phyloP scores from a whole-genome alignment of 176 grass and related monocot genomes.

The Areca catechu region DNA sequence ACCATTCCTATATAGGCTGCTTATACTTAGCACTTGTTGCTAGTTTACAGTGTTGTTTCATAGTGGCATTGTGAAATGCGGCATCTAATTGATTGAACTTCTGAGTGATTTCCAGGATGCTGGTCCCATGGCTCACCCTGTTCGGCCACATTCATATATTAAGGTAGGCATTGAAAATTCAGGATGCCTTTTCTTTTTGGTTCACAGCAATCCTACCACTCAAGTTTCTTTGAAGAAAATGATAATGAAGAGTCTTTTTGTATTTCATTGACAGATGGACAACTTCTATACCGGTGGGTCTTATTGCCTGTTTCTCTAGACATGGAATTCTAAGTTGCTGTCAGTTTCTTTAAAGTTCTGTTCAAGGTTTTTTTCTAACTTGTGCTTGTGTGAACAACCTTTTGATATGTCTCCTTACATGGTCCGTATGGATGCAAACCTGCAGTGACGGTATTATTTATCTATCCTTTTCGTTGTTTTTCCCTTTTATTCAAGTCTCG shows the following conservation, averaged over 20 bases:
- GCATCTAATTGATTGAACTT: not conserved
- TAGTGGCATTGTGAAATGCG: too few species aligned
- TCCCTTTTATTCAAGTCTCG: conserved; percentile 12
- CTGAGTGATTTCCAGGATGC: conserved; percentile 68
- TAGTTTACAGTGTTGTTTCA: too few species aligned
- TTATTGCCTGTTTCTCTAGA: conserved; percentile 9
- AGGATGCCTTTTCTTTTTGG: too few species aligned
- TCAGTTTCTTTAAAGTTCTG: not conserved
- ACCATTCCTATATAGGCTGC: too few species aligned
- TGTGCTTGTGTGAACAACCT: conserved; percentile 5
- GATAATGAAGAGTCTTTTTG: conserved; percentile 7
- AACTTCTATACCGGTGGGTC: conserved; percentile 88
- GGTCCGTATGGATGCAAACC: conserved; percentile 8
- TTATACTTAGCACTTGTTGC: too few species aligned
- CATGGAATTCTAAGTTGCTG: not conserved
- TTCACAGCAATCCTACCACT: too few species aligned
- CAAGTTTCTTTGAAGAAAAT: too few species aligned
- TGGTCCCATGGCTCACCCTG: conserved; percentile 95
- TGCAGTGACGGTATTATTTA: conserved; percentile 61
- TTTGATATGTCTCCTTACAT: conserved; percentile 24
- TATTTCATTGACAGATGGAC: conserved; percentile 84
- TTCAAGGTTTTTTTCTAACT: not conserved
- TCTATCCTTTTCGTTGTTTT: conserved; percentile 13
- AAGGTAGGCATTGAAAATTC: conserved; percentile 48
- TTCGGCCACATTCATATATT: conserved; percentile 95